Base-by-base conservation (phyloP, 768 basidiomycete genomes). In the Cubamyces sp. region DNA sequence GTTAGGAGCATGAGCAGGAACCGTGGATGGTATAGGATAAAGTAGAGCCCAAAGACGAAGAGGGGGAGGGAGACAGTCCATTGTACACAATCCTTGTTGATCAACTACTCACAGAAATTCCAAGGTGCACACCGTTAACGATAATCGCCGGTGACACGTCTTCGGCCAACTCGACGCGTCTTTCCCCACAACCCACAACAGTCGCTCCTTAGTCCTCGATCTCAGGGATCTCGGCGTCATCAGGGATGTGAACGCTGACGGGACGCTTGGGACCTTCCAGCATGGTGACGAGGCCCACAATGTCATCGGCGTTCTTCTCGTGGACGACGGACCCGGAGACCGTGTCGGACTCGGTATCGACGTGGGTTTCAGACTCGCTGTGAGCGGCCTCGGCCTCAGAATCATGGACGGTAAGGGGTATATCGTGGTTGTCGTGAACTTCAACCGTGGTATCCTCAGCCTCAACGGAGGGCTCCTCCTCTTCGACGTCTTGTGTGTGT, bases 271-370 rank as follows among this genome's bases (percentile, higher is more conserved):
- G 54, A 37, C 47, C 69, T 74, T 91, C 86, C 14, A 91, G 83
- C 66, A 90, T 78, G 67, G 81, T 84, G 62, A 91, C 84, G 54
- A 90, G 84, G 57, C 84, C 83, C 71, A 85, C 89, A 30, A 87
- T 76, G 30, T 87, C 84, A 56, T 76, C 71, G 71, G 79, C 15
- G 16, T 42, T 11, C 58, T 64, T 64, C 23, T 60, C 58, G 18
- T 67, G 48, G 23, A 46, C 49, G 37, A 57, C 65, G 21, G 51
- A 65, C 19, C 64, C 71, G 14, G 68, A 63, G 23, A 67, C 67
- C 50, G 69, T 68, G 53, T 65, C 50, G 25, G 64, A 66, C 47
- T 65, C 55, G 43, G 65, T 68, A 23, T 64, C 67, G 48, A 58
- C 65, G 40, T 60, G 59, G 37, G 47, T 60, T 49, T 61, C 57